These are phyloP conservation scores for Monosporascus sp. DNA, from an alignment of 2,329 filamentous ascomycete species.

Conservation along the genomic window DNA sequence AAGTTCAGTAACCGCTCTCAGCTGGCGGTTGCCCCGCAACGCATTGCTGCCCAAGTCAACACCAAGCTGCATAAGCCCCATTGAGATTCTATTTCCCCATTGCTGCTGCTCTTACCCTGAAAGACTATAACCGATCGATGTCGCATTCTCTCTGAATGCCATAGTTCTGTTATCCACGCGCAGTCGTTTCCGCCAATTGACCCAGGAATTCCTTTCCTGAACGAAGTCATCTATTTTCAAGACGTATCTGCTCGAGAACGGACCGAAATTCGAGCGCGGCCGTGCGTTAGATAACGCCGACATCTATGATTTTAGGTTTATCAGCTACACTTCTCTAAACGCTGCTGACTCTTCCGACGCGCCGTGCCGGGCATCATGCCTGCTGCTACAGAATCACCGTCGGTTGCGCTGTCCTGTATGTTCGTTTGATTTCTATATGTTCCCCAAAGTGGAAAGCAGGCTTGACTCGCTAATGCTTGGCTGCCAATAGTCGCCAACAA, in stretches of 20 bases:
- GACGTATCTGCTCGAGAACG: neutral
- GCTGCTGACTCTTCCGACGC: neutral
- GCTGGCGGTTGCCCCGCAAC: neutral
- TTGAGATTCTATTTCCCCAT: neutral
- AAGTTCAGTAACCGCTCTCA: neutral
- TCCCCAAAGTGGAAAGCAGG: neutral
- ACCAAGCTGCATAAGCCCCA: neutral
- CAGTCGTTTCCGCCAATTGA: neutral
- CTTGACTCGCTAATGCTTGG: conserved; percentile 16
- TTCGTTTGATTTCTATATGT: neutral
- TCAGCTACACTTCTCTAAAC: neutral
- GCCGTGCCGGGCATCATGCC: conserved; percentile 6
- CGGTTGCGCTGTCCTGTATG: conserved; percentile 58
- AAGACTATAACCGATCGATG: neutral
- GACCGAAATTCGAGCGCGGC: neutral
- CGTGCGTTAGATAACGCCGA: neutral
- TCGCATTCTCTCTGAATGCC: neutral
- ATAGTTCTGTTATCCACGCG: neutral
- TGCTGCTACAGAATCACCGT: conserved; percentile 48
- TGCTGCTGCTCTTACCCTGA: too few relatives aligned
- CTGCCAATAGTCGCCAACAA: conserved; percentile 80
- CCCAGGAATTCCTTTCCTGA: neutral
- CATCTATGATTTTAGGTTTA: neutral
- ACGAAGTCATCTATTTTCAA: neutral
- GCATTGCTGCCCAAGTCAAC: neutral